Conservation (phyloP, 306 rosid genomes). For the Ormosia emarginata region DNA sequence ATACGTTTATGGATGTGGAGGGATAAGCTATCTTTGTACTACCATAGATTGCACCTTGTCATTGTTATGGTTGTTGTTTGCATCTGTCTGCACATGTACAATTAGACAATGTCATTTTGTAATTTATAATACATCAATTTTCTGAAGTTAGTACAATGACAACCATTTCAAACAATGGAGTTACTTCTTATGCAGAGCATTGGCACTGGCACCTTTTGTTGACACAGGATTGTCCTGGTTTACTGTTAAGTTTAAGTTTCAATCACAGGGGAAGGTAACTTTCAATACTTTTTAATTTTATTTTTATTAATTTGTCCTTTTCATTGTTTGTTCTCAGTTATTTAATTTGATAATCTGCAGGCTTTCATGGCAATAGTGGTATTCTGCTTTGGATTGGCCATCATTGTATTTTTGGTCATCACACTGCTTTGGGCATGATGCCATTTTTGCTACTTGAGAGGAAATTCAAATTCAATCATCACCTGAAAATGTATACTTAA, state of each 20-base stretch:
- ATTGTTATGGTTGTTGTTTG: not conserved
- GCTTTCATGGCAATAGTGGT: slow-evolving; percentile 73
- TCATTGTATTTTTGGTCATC: slow-evolving; percentile 56
- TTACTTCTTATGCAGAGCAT: slow-evolving; percentile 60
- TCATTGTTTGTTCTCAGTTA: not conserved
- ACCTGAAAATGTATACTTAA: not conserved
- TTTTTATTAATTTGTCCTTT: not conserved
- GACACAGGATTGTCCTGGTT: slow-evolving; percentile 81
- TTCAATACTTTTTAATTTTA: not conserved
- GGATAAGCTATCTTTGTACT: not conserved
- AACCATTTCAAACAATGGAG: slow-evolving; percentile 9
- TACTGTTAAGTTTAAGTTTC: slow-evolving; percentile 63
- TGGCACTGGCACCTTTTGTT: slow-evolving; percentile 81
- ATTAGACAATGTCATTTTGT: not conserved
- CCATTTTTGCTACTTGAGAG: not conserved
- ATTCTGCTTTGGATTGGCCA: slow-evolving; percentile 65
- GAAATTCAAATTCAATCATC: not conserved
- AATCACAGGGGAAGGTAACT: slow-evolving; percentile 75
- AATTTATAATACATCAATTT: not conserved
- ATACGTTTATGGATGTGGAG: not conserved
- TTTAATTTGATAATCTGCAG: slow-evolving; percentile 38
- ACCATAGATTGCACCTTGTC: not conserved
- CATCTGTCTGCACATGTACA: not conserved
- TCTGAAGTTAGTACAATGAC: not conserved
- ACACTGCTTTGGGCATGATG: slow-evolving; percentile 75